These are phyloP conservation scores for Hypoxylon sp. DNA, from an alignment of 2,329 filamentous ascomycete genomes.

Conservation along the genomic window DNA sequence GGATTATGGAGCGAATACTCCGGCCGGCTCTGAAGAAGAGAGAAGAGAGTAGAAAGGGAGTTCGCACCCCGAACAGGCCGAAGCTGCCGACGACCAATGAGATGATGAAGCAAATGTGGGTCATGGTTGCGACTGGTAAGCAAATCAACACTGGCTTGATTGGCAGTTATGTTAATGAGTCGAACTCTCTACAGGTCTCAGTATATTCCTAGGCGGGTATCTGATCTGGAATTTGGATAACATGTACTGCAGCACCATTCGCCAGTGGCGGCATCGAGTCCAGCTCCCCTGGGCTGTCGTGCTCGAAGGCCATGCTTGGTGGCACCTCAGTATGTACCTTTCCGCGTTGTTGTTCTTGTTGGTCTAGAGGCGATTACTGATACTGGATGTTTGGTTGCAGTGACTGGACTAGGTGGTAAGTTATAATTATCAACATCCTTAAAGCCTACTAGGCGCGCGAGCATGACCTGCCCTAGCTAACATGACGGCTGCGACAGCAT, in stretches of 20 bases:
- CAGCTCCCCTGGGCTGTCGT: slow-evolving; percentile 85
- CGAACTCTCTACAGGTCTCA: slow-evolving; percentile 66
- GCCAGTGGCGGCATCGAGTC: slow-evolving; percentile 75
- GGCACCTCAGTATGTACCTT: slow-evolving; percentile 69
- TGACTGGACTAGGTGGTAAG: slow-evolving; percentile 78
- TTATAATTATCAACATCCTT: slow-evolving; percentile 1
- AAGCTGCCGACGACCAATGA: slow-evolving; percentile 49
- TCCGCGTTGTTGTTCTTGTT: background rate
- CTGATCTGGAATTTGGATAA: slow-evolving; percentile 86
- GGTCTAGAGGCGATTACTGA: slow-evolving; percentile 19
- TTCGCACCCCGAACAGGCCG: slow-evolving; percentile 53
- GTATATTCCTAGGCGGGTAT: slow-evolving; percentile 81
- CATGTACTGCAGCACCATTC: slow-evolving; percentile 76
- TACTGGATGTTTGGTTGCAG: slow-evolving; percentile 59
- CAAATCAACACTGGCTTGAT: slow-evolving; percentile 17
- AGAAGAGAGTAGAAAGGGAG: slow-evolving; percentile 61
- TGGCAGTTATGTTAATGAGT: slow-evolving; percentile 50
- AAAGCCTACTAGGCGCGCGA: background rate
- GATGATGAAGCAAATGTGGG: slow-evolving; percentile 78
- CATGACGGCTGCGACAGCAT: slow-evolving; percentile 64
- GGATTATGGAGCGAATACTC: slow-evolving; percentile 74
- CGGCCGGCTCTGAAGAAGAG: slow-evolving; percentile 63
- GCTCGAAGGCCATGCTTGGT: slow-evolving; percentile 71
- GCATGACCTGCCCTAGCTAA: slow-evolving; percentile 32
- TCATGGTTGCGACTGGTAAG: slow-evolving; percentile 73